These are phyloP conservation scores for Orbilia oligospora DNA, from an alignment of 2,329 filamentous ascomycete genomes.

Conservation along the genomic window DNA sequence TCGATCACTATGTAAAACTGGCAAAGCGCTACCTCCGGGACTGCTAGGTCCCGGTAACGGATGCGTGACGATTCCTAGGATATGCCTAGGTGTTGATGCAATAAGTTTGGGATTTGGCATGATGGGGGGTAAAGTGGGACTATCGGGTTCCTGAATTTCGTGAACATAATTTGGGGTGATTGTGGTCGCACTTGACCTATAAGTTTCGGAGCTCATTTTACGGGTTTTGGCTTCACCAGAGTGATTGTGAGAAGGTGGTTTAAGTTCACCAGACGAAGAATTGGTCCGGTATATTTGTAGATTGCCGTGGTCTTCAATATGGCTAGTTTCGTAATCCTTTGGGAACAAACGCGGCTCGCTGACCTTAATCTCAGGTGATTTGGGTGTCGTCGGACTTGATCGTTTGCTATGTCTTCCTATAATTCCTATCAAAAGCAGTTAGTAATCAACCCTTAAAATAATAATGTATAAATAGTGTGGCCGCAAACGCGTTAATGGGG, in stretches of 20 bases:
- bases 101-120: conserved; percentile 53
- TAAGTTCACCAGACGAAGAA: conserved; percentile 37
- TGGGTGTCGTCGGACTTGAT: conserved; percentile 48
- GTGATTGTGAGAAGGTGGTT: conserved; percentile 28
- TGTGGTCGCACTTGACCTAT: conserved; percentile 50
- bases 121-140: conserved; percentile 40
- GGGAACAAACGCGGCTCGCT: conserved; percentile 22
- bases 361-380: conserved; percentile 43
- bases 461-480: background rate
- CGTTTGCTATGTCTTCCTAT: conserved; percentile 51
- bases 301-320: conserved; percentile 19
- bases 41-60: background rate
- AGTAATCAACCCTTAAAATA: background rate
- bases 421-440: conserved; percentile 27
- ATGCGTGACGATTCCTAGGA: conserved; percentile 33
- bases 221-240: conserved; percentile 19
- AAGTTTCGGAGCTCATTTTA: conserved; percentile 52
- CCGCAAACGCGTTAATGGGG: background rate
- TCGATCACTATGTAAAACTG: conserved; percentile 39
- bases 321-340: conserved; percentile 38
- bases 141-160: conserved; percentile 52
- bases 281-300: conserved; percentile 40
- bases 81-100: conserved; percentile 35
- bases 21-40: conserved; percentile 21
- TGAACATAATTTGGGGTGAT: conserved; percentile 46